Conservation (phyloP, 2,329 filamentous ascomycete genomes). For the Fonsecaea multimorphosa region DNA sequence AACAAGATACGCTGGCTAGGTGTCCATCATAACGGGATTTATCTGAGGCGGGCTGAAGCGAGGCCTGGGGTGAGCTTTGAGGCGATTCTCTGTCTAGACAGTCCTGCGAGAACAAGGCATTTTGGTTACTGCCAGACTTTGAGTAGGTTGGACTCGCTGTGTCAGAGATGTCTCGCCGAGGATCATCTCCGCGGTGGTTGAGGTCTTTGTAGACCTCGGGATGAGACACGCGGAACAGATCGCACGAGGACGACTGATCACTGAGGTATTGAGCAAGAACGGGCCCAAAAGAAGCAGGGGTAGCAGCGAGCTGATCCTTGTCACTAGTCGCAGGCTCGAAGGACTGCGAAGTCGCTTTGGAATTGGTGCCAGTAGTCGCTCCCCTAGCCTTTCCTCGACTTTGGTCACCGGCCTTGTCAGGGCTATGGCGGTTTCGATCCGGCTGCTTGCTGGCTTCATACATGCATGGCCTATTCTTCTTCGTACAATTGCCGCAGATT, state of each 20-base stretch:
- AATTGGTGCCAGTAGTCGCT: background rate
- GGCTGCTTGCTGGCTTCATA: background rate
- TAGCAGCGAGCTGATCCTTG: background rate
- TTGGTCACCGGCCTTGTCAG: background rate
- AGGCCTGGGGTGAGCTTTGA: background rate
- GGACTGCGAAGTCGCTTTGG: background rate
- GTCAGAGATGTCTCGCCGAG: background rate
- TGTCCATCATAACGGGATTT: background rate
- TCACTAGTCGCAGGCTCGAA: background rate
- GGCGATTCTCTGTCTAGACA: background rate
- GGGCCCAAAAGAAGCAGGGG: background rate
- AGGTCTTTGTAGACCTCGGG: background rate
- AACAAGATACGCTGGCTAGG: background rate
- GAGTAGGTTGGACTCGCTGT: background rate
- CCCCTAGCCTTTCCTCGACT: background rate
- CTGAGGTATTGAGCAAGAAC: background rate
- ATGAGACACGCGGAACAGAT: background rate
- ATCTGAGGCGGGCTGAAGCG: background rate
- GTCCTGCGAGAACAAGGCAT: background rate
- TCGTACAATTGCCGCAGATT: constrained; percentile 4
- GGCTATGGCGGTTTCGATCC: background rate
- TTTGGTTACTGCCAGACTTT: background rate
- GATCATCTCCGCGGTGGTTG: background rate
- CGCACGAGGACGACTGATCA: background rate
- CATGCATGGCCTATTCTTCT: constrained; percentile 9